These are phyloP conservation scores for Calonectria hawksworthii DNA, from an alignment of 2,329 filamentous ascomycete species.

Conservation along the genomic window DNA sequence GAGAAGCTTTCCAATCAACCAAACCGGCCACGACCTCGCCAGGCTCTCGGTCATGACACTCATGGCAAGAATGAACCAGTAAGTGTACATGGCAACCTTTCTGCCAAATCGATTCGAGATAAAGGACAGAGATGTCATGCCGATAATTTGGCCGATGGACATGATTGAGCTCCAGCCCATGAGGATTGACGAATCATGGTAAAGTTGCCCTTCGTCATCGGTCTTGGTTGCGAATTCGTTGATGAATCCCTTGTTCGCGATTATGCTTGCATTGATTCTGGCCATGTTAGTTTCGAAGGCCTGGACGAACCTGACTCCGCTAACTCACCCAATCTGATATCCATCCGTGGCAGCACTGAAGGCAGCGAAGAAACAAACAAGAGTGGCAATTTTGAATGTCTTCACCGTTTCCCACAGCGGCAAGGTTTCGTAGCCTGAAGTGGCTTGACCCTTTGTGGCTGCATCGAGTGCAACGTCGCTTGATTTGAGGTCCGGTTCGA, in stretches of 20 bases:
- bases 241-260: conserved; percentile 34
- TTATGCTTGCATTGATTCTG: conserved; percentile 33
- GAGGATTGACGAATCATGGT: conserved; percentile 52
- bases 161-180: conserved; percentile 56
- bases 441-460: conserved; percentile 42
- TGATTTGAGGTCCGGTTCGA: background rate
- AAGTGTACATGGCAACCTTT: conserved; percentile 49
- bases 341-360: conserved; percentile 47
- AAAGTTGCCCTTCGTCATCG: conserved; percentile 42
- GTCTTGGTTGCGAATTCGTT: conserved; percentile 24
- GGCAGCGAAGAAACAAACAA: conserved; percentile 44
- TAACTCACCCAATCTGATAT: conserved; percentile 46
- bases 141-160: conserved; percentile 56
- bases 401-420: conserved; percentile 45
- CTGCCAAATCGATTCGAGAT: conserved; percentile 47
- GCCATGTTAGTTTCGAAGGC: background rate
- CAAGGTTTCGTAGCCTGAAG: conserved; percentile 46
- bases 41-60: conserved; percentile 56
- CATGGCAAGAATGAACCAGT: conserved; percentile 49
- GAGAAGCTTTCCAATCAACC: conserved; percentile 54
- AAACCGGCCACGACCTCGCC: conserved; percentile 54
- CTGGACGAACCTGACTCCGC: background rate
- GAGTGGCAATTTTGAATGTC: conserved; percentile 43
- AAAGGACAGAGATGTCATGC: conserved; percentile 49
- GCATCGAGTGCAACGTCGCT: conserved; percentile 40